A percentile compares a stretch with the other conserved stretches of the same genome.
Evolutionary conservation across 495 filamentous ascomycete genomes (phyloP).

Genomic region (Letharia columbiana): DNA sequence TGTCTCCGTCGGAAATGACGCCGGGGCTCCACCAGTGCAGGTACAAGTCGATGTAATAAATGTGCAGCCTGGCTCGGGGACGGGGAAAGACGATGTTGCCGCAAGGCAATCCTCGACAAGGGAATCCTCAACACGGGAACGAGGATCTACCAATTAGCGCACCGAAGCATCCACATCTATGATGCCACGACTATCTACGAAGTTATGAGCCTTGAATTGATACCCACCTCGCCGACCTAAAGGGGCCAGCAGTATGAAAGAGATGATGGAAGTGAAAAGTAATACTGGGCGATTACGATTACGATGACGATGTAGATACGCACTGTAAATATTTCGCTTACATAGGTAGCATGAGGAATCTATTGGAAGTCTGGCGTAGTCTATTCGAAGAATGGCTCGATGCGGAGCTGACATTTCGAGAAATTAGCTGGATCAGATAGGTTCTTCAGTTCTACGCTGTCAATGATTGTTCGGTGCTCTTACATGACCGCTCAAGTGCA

Average conservation of each 20-base stretch:
- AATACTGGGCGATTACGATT: not conserved
- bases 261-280: not conserved
- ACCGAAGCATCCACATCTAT: not conserved
- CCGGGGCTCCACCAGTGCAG: not conserved
- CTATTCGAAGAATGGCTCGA: not conserved
- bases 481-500: not conserved
- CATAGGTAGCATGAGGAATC: not conserved
- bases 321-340: not conserved
- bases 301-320: not conserved
- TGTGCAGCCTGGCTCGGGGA: not conserved
- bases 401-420: not conserved
- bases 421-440: not conserved
- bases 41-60: not conserved
- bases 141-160: not conserved
- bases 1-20: not conserved
- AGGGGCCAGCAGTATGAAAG: not conserved
- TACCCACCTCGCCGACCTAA: not conserved
- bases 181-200: constrained; percentile 8
- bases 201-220: constrained; percentile 7
- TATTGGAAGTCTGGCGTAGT: not conserved
- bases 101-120: not conserved
- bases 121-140: not conserved
- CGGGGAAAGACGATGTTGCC: not conserved
- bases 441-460: constrained; percentile 5
- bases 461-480: not conserved